These are phyloP conservation scores for Cyberlindnera nakhonratchasimensis DNA, from an alignment of 805 yeast species.

Conservation along the genomic window DNA sequence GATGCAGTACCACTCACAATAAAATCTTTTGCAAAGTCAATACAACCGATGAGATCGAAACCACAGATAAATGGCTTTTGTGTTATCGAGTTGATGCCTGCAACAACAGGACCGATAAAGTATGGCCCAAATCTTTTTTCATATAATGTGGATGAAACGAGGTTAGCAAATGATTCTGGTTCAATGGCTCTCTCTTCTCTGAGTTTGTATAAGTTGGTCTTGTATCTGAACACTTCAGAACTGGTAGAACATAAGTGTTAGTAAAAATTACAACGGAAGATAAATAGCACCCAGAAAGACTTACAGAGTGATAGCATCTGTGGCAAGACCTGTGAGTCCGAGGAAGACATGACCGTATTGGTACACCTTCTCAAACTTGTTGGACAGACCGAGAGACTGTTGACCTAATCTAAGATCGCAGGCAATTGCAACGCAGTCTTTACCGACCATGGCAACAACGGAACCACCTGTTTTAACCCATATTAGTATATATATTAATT, in stretches of 20 bases:
- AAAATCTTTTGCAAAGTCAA: constrained; percentile 91
- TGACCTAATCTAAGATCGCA: constrained; percentile 91
- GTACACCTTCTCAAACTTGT: constrained; percentile 90
- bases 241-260: constrained; percentile 11
- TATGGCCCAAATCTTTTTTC: constrained; percentile 94
- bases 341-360: constrained; percentile 80
- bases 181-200: constrained; percentile 90
- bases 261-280: not conserved
- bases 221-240: constrained; percentile 74
- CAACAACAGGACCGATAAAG: constrained; percentile 95
- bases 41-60: constrained; percentile 94
- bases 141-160: constrained; percentile 85
- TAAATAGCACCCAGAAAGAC: constrained; percentile 1
- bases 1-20: constrained; percentile 94
- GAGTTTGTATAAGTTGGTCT: constrained; percentile 84
- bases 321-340: constrained; percentile 92
- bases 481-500: constrained; percentile 18
- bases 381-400: constrained; percentile 89
- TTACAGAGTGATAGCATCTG: constrained; percentile 76
- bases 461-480: constrained; percentile 64
- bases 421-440: constrained; percentile 97
- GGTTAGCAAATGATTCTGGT: constrained; percentile 89
- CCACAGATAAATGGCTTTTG: constrained; percentile 90
- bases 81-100: constrained; percentile 84
- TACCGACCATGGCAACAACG: constrained; percentile 98